A percentile compares a stretch with the other conserved stretches of the same genome.
Conservation (phyloP, 345 rosid species). For the Gossypioides kirkii region DNA sequence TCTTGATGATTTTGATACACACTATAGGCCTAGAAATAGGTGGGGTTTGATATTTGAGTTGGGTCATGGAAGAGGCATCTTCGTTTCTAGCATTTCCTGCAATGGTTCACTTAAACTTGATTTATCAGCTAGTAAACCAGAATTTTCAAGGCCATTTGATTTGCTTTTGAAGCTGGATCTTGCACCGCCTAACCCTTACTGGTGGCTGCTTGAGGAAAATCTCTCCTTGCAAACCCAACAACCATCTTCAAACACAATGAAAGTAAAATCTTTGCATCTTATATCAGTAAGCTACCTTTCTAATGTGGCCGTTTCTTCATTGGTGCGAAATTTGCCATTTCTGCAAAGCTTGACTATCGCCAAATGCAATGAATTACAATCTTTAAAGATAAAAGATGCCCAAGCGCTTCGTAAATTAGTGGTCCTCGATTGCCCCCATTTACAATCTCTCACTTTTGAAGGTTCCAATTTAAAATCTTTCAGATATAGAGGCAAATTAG, state of each 20-base stretch:
- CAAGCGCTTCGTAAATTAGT: too few species aligned
- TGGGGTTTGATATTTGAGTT: background rate
- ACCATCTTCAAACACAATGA: background rate
- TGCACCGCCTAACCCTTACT: too few species aligned
- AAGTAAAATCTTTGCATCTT: background rate
- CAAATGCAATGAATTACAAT: too few species aligned
- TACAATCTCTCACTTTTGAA: too few species aligned
- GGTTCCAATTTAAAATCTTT: background rate
- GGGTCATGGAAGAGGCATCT: background rate
- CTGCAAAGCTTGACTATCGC: background rate
- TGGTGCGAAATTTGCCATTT: background rate
- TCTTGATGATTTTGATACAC: too few species aligned
- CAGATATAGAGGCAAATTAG: background rate
- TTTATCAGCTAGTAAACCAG: background rate
- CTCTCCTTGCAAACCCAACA: too few species aligned
- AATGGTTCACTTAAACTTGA: background rate
- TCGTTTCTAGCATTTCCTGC: background rate
- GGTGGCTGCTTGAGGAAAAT: too few species aligned
- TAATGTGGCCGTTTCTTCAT: background rate
- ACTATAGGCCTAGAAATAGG: background rate
- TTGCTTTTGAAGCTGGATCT: background rate
- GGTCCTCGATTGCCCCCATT: too few species aligned
- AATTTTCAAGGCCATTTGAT: background rate
- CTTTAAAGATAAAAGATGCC: too few species aligned
- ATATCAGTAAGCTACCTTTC: background rate